Evolutionary conservation across 176 grass and related monocot genomes (phyloP).

Genomic region (Hyparrhenia diplandra): DNA sequence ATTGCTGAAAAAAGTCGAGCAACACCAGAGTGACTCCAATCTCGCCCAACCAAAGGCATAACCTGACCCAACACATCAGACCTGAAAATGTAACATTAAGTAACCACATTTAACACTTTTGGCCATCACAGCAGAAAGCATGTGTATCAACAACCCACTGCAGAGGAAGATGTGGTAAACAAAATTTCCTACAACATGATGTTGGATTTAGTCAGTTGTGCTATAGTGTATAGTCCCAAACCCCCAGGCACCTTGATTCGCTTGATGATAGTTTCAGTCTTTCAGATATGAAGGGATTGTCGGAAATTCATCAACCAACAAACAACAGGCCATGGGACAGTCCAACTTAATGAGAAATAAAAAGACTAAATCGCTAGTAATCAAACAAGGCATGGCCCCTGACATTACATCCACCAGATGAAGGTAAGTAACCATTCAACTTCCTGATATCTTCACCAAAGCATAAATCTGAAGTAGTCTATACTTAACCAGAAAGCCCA

Average conservation of each 20-base stretch:
- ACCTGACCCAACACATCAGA: conserved; percentile 98
- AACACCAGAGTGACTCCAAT: conserved; percentile 96
- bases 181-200: background rate
- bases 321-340: background rate
- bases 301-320: background rate
- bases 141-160: background rate
- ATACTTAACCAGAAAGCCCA: background rate
- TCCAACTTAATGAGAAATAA: conserved; percentile 16
- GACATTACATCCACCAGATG: background rate
- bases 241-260: background rate
- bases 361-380: background rate
- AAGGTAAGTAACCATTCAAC: background rate
- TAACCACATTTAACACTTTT: background rate
- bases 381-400: background rate
- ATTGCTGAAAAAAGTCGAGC: conserved; percentile 95
- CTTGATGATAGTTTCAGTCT: conserved; percentile 4
- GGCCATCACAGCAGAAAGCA: conserved; percentile 1
- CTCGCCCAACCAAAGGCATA: conserved; percentile 97
- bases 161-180: background rate
- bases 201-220: conserved; percentile 4
- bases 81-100: conserved; percentile 47
- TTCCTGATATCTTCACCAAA: background rate
- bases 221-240: too few relatives aligned
- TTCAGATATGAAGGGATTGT: background rate
- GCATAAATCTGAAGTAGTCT: background rate